Percentiles rank a stretch among this genome's conserved stretches.
phyloP scores from a whole-genome alignment of 129 eudicot species.

The Lonicera japonica region DNA sequence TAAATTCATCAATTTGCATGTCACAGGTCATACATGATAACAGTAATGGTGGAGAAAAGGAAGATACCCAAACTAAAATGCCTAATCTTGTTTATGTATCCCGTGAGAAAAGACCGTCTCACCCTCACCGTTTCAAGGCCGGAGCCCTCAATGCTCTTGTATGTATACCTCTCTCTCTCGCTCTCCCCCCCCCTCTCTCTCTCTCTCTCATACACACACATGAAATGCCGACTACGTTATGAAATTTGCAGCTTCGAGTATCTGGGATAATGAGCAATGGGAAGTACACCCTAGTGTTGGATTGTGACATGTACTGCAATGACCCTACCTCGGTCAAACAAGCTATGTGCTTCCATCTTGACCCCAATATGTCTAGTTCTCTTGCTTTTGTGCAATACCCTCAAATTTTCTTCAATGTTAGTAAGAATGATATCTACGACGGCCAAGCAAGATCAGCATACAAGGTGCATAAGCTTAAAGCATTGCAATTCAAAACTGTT shows the following conservation, averaged over 20 bases:
- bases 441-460: constrained; percentile 65
- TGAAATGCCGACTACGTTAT: not conserved
- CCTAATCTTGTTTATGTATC: constrained; percentile 84
- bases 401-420: constrained; percentile 64
- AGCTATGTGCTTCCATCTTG: constrained; percentile 97
- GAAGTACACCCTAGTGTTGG: constrained; percentile 63
- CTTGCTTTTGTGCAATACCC: constrained; percentile 74
- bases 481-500: not conserved
- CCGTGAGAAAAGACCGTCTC: constrained; percentile 71
- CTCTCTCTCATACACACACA: not conserved
- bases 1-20: too few species aligned
- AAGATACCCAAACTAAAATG: constrained; percentile 29
- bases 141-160: constrained; percentile 87
- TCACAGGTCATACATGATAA: constrained; percentile 56
- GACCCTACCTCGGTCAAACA: constrained; percentile 80
- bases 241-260: constrained; percentile 63
- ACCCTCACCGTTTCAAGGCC: constrained; percentile 83
- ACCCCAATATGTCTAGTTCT: constrained; percentile 44
- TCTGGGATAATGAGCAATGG: constrained; percentile 76
- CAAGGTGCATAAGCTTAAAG: constrained; percentile 31
- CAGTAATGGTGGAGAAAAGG: constrained; percentile 15
- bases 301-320: constrained; percentile 89
- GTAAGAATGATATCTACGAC: constrained; percentile 70
- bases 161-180: constrained; percentile 7
- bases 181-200: not conserved